Base-by-base conservation (phyloP, 2,329 filamentous ascomycete genomes). In the Coniosporium uncinatum region DNA sequence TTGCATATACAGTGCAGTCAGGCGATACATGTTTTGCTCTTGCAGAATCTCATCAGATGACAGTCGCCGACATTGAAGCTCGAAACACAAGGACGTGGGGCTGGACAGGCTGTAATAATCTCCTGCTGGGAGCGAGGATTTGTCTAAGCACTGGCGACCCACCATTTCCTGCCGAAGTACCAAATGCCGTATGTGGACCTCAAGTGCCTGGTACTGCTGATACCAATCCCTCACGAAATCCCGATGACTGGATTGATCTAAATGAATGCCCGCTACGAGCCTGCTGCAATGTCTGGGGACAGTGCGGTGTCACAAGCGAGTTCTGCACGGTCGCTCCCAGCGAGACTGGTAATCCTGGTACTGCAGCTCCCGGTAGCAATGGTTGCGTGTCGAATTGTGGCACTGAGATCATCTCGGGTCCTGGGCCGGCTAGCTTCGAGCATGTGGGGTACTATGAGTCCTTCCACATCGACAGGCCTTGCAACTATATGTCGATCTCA, bases 141-240 rank as follows among this genome's bases (percentile, higher is more conserved):
- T 73, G 70, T 42, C 47, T 71, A 0, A 67, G 64, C 42, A 46
- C 49, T 1, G 69, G 69, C 4, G 45, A 42, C 2, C 57, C 66
- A 5, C 66, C 67, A 0, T 59, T 72, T 52, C 70, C 70, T 2
- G 53, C 61, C 2, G 42, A 54, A 2, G 46, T 67, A 21, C 51
- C 1, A 20, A 60, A 64, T 36, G 63, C 64, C 13, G 46, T 61
- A 1, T 74, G 73, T 49, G 73, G 74, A 1, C 73, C 73, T 1
- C 57, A 64, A 35, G 57, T 63, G 1, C 59, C 61, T 4, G 65
- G 66, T 1, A 70, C 68, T 0, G 37, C 48, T 8, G n/a, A n/a
- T n/a, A n/a, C n/a, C n/a, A n/a, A n/a, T n/a, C n/a, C n/a, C n/a
- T n/a, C n/a, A n/a, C 36, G 49, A 11, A 18, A 41, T 13, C 62